These are phyloP conservation scores for Ricinus communis DNA, from an alignment of 345 rosid species.

Conservation along the genomic window DNA sequence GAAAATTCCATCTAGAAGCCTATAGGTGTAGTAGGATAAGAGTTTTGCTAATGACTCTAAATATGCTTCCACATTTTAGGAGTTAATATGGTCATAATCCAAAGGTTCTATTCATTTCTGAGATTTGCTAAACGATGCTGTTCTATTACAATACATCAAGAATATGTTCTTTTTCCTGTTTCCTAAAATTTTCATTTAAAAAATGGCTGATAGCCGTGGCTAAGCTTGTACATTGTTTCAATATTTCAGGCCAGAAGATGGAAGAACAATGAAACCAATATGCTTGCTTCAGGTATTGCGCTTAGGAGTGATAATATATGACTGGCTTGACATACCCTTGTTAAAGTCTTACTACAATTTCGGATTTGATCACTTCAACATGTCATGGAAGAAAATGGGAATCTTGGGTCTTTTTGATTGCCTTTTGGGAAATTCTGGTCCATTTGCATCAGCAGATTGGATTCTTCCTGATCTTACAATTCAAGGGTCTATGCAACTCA, in stretches of 20 bases:
- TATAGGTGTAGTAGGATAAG: not conserved
- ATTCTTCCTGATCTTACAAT: conserved; percentile 91
- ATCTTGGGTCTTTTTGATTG: conserved; percentile 62
- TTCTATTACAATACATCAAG: not conserved
- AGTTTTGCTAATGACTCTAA: not conserved
- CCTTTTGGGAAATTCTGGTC: conserved; percentile 77
- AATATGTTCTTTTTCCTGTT: not conserved
- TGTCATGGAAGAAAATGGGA: conserved; percentile 75
- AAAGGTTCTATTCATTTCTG: not conserved
- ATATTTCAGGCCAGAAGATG: conserved; percentile 74
- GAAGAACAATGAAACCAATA: conserved; percentile 66
- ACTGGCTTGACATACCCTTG: conserved; percentile 91
- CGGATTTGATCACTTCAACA: conserved; percentile 89
- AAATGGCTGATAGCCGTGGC: not conserved
- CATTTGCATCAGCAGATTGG: conserved; percentile 87
- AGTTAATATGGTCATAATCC: not conserved
- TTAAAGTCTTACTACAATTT: conserved; percentile 83
- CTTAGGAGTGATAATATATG: conserved; percentile 77
- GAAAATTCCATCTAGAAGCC: not conserved
- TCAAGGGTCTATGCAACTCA: conserved; percentile 70
- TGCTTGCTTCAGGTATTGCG: conserved; percentile 80
- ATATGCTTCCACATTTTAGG: not conserved
- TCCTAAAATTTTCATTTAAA: not conserved
- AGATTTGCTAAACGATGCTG: not conserved
- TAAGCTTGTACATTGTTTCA: not conserved